These are phyloP conservation scores for Beauveria rudraprayagi DNA, from an alignment of 2,329 filamentous ascomycete genomes.

Conservation along the genomic window DNA sequence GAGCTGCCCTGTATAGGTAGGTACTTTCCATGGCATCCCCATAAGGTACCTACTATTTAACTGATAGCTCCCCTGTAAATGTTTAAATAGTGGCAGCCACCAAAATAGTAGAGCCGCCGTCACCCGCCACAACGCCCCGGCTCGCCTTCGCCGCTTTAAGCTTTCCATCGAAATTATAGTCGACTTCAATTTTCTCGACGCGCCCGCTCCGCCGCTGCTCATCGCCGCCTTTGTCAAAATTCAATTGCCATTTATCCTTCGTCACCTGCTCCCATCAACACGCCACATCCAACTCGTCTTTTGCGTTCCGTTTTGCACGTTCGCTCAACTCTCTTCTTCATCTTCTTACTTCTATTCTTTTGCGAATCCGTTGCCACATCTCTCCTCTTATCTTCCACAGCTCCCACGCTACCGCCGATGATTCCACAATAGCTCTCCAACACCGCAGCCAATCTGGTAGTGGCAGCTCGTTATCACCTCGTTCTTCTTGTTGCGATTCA, in stretches of 20 bases:
- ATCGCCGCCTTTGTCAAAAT: slow-evolving; percentile 6
- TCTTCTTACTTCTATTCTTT: background rate
- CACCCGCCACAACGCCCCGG: background rate
- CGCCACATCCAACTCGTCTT: background rate
- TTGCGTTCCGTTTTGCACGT: background rate
- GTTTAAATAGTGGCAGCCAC: background rate
- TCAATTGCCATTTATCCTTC: background rate
- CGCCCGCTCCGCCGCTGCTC: background rate
- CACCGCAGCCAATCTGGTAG: slow-evolving; percentile 4
- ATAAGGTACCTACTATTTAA: too few relatives aligned
- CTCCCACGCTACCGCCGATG: background rate
- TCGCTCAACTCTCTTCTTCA: background rate
- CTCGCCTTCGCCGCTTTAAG: slow-evolving; percentile 4
- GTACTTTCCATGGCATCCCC: too few relatives aligned
- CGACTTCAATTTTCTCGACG: background rate
- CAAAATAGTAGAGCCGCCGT: background rate
- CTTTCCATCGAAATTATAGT: background rate
- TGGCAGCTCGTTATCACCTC: slow-evolving; percentile 2
- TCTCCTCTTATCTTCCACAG: background rate
- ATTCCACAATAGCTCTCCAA: background rate
- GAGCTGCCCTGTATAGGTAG: too few relatives aligned
- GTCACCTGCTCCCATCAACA: slow-evolving; percentile 9
- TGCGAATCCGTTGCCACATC: background rate
- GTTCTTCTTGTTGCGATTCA: background rate
- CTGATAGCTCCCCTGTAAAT: background rate